phyloP scores from a whole-genome alignment of 345 rosid genomes.

The Tarenaya hassleriana region DNA sequence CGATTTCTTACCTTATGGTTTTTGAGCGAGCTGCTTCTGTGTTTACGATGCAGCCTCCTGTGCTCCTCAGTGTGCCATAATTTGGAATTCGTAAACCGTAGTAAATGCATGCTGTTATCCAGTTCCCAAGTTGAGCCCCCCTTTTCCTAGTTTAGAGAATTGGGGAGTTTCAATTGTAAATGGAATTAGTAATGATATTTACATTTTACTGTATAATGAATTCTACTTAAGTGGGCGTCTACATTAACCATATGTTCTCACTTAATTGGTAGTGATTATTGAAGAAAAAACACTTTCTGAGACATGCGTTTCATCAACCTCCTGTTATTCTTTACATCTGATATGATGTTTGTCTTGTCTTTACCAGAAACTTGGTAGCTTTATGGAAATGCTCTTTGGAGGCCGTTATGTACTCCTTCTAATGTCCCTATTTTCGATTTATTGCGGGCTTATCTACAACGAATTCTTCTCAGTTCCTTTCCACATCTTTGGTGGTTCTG shows the following conservation, averaged over 20 bases:
- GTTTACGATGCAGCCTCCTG: too few species aligned
- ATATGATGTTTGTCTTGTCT: constrained; percentile 13
- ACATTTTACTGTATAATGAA: background rate
- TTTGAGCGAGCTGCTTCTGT: constrained; percentile 2
- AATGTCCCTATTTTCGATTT: constrained; percentile 89
- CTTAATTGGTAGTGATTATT: background rate
- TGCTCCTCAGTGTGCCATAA: constrained; percentile 3
- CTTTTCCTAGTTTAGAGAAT: constrained; percentile 9
- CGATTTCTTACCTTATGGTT: constrained; percentile 2
- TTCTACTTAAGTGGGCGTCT: background rate
- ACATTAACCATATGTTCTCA: background rate
- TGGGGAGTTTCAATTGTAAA: constrained; percentile 1
- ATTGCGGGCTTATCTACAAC: constrained; percentile 96
- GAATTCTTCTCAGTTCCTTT: constrained; percentile 96
- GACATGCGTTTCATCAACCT: background rate
- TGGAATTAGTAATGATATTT: background rate
- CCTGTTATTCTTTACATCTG: background rate
- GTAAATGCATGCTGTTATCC: constrained; percentile 3
- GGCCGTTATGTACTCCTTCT: constrained; percentile 89
- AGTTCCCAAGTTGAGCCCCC: background rate
- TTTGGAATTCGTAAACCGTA: too few species aligned
- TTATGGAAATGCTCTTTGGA: constrained; percentile 97
- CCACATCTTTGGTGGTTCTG: constrained; percentile 90
- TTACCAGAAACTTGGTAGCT: constrained; percentile 94
- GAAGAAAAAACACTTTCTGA: background rate